Conservation (phyloP, 2,329 filamentous ascomycete genomes). For the Gaeumannomyces tritici region DNA sequence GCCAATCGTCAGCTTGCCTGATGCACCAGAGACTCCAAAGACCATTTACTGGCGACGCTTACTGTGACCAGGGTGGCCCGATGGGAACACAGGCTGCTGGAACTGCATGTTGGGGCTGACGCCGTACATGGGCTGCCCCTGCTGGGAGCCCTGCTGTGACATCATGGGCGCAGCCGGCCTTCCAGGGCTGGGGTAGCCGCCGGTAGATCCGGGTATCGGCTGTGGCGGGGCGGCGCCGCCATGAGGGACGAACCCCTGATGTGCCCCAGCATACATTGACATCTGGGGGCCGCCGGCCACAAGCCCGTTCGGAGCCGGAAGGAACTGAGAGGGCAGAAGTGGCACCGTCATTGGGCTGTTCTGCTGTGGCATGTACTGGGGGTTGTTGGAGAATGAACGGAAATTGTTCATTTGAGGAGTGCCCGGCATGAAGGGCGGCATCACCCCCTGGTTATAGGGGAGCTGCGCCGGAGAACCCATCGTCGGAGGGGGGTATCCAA, state of each 20-base stretch:
- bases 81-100: conserved; percentile 62
- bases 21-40: not conserved
- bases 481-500: conserved; percentile 53
- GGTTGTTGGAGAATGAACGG: conserved; percentile 61
- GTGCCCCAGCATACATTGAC: conserved; percentile 66
- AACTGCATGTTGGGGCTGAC: conserved; percentile 70
- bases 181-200: conserved; percentile 82
- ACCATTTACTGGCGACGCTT: conserved; percentile 32
- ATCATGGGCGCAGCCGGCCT: conserved; percentile 76
- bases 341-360: conserved; percentile 61
- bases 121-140: conserved; percentile 67
- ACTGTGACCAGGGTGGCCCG: conserved; percentile 66
- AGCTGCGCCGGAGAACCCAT: conserved; percentile 63
- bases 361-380: conserved; percentile 65
- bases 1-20: not conserved
- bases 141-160: conserved; percentile 89
- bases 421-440: conserved; percentile 60
- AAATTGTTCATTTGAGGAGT: conserved; percentile 62
- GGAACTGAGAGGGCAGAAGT: conserved; percentile 79
- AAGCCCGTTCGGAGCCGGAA: conserved; percentile 65
- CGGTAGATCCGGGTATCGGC: conserved; percentile 49
- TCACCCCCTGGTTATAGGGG: conserved; percentile 62
- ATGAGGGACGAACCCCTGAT: conserved; percentile 53
- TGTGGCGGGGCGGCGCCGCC: conserved; percentile 39
- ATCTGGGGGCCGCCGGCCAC: conserved; percentile 61